Base-by-base conservation (phyloP, 106 monocot species). In the Dioscorea zingiberensis region DNA sequence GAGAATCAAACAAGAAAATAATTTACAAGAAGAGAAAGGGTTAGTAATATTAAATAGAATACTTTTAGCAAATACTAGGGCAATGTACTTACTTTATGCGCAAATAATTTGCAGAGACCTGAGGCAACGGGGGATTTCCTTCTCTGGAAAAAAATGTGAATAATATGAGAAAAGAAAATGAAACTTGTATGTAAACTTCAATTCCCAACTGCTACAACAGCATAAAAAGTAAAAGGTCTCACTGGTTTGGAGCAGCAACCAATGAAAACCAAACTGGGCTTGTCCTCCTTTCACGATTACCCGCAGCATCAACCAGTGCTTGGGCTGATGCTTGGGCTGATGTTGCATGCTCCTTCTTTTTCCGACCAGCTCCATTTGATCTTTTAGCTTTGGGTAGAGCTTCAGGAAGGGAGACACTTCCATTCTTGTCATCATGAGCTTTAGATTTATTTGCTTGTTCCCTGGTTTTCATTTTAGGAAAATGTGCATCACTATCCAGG, bases 191-290 rank as follows among this genome's bases (percentile, higher is more conserved):
- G 55, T 54, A 55, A 22, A 55, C 6, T 23, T 10, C 19, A 29
- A 55, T 27, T 12, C 26, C 25, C 25, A 0, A 54, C 18, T 18
- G 7, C 6, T 56, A 7, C 21, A 64, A 11, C 44, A 44, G 19
- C 60, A 27, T 27, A 57, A n/a, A 44, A 59, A 38, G 17, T 26
- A 49, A 25, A 10, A 23, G n/a, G 19, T 47, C 86, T 86, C 71
- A 94, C 93, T 77, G 83, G 49, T 89, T 66, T 62, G 83, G 11
- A 21, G 83, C 59, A n/a, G 89, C 76, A 74, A 94, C 54, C 48
- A 94, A 68, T 55, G 83, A 83, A 44, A 94, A 83, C 93, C 93
- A 94, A 55, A 94, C 65, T 27, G 89, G 81, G 46, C 63, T 44
- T 3, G 49, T 48, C 46, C 78, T 77, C 58, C 57, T 78, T 65